Evolutionary conservation across 768 basidiomycete species (phyloP), one percentile per base, ranked within the genome.

Genomic region (Leccinum obscurum): DNA sequence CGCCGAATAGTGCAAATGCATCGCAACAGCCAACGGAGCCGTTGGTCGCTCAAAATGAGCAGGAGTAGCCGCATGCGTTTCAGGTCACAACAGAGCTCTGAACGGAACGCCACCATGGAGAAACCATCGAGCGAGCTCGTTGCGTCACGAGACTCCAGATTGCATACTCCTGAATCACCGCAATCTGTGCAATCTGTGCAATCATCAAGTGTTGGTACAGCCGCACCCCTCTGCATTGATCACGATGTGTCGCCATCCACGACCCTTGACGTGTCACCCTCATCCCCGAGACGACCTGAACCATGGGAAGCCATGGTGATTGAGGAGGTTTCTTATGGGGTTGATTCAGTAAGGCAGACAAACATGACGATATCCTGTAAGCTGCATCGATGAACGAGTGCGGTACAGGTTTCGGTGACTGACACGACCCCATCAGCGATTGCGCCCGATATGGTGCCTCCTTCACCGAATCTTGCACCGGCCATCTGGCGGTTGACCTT

Each of bases 401-500:
- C 10, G 44, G 48, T 32, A 50, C 6, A 9, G 17, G 5, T 20
- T 32, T 15, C 49, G 8, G 35, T 3, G 32, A 30, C 46, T 61
- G 46, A 69, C 26, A 6, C 1, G 15, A 7, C n/a, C 9, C 22
- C 24, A 30, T 51, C 11, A 70, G 66, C 57, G 5, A 44, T 30
- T 34, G 32, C 35, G 17, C 41, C 4, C n/a, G 28, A 41, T 5
- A 48, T 20, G n/a, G 35, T 51, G n/a, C 51, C 32, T 26, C 20
- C 55, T 6, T 51, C 8, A 2, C 52, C 59, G 10, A 76, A 66
- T 52, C 72, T 84, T 24, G 66, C 75, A 3, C 76, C 79, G 17
- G 72, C 77, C 9, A 78, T 87, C 26, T 83, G 81, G 79, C 76
- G 80, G 35, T 68, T 86, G 5, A 77, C 87, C 50, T 55, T 81